A percentile compares a stretch with the other conserved stretches of the same genome.
phyloP scores from a whole-genome alignment of 805 yeast genomes.

The Ogataea glucozyma region DNA sequence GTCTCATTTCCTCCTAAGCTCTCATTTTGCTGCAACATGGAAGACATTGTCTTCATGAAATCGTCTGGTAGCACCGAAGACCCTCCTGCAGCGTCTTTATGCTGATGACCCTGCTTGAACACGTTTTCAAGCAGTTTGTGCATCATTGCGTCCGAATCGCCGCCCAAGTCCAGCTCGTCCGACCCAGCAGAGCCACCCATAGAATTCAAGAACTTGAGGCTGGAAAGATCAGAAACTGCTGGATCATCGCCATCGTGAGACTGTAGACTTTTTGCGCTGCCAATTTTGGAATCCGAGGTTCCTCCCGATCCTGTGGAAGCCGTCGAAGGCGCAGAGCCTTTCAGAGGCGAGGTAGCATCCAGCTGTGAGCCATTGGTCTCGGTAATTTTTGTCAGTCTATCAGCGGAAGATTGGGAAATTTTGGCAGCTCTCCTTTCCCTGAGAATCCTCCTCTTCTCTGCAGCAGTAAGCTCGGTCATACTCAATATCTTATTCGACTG shows the following conservation, averaged over 20 bases:
- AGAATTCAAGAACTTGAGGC: constrained; percentile 12
- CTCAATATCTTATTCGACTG: too few relatives aligned
- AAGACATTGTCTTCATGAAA: constrained; percentile 33
- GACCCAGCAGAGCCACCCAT: constrained; percentile 11
- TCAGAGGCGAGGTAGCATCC: constrained; percentile 38
- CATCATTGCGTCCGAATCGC: constrained; percentile 20
- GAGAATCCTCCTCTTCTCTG: constrained; percentile 56
- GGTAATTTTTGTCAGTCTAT: constrained; percentile 52
- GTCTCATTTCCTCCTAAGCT: constrained; percentile 5
- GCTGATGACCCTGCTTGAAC: constrained; percentile 20
- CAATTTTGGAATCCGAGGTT: background rate
- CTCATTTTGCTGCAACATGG: constrained; percentile 22
- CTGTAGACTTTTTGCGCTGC: constrained; percentile 18
- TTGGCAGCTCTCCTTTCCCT: constrained; percentile 69
- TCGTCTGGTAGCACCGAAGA: constrained; percentile 27
- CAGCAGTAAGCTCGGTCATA: constrained; percentile 51
- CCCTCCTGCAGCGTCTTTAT: constrained; percentile 5
- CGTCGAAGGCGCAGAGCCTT: constrained; percentile 13
- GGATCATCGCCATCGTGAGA: constrained; percentile 27
- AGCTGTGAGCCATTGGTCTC: constrained; percentile 41
- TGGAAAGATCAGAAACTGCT: constrained; percentile 23
- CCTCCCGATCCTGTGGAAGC: constrained; percentile 1
- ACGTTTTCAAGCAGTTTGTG: constrained; percentile 21
- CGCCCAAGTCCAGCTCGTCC: constrained; percentile 2
- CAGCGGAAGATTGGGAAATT: constrained; percentile 53